These are phyloP conservation scores for Aspergillus fumigatiaffinis DNA, from an alignment of 2,329 filamentous ascomycete genomes.

Conservation along the genomic window DNA sequence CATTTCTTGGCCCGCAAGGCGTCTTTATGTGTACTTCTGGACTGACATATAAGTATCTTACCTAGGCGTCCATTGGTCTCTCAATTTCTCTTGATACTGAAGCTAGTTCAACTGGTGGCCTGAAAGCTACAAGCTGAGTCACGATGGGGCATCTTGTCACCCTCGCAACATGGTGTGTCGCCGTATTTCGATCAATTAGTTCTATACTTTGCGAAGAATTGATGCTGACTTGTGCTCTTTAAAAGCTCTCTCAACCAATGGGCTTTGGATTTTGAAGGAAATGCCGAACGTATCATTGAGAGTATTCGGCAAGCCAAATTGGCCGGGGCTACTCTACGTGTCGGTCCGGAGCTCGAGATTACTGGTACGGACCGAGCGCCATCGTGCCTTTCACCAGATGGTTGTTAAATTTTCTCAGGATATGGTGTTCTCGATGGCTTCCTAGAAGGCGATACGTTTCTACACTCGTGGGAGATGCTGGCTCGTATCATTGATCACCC, in stretches of 20 bases:
- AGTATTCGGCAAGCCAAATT: slow-evolving; percentile 59
- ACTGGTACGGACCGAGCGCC: slow-evolving; percentile 37
- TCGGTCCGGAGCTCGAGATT: slow-evolving; percentile 54
- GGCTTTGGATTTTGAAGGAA: slow-evolving; percentile 62
- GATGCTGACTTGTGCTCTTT: slow-evolving; percentile 8
- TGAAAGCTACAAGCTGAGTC: neutral
- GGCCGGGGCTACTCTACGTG: slow-evolving; percentile 59
- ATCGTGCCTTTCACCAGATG: neutral
- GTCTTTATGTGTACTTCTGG: neutral
- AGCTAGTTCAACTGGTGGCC: neutral
- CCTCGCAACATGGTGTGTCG: slow-evolving; percentile 43
- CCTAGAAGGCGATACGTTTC: slow-evolving; percentile 54
- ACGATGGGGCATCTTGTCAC: slow-evolving; percentile 40
- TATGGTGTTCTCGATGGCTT: slow-evolving; percentile 68
- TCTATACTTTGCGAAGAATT: neutral
- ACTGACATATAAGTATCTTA: neutral
- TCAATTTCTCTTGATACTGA: neutral
- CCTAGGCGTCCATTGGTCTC: neutral
- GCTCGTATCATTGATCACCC: slow-evolving; percentile 57
- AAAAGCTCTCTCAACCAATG: slow-evolving; percentile 42
- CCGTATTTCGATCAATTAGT: neutral
- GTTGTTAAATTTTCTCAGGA: slow-evolving; percentile 12
- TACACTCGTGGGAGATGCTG: slow-evolving; percentile 62
- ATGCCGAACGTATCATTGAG: slow-evolving; percentile 60
- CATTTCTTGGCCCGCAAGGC: neutral